Evolutionary conservation across 768 basidiomycete genomes (phyloP).

Genomic region (Boletus rubescentipes): DNA sequence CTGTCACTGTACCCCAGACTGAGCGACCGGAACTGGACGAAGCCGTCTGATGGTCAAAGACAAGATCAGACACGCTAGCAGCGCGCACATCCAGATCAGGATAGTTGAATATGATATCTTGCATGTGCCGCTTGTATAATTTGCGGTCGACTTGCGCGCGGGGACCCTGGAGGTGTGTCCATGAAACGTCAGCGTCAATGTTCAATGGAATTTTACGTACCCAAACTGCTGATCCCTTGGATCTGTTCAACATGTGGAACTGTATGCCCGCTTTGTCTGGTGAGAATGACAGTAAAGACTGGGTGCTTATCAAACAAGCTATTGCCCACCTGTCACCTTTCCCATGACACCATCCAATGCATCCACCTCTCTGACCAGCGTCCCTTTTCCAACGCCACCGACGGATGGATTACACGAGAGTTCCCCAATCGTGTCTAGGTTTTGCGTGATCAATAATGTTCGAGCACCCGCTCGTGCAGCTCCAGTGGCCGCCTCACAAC

Average conservation of each 20-base stretch:
- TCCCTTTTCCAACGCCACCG: conserved; percentile 91
- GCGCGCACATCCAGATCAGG: conserved; percentile 67
- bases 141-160: conserved; percentile 87
- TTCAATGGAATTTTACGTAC: conserved; percentile 41
- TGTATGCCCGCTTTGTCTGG: conserved; percentile 86
- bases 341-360: conserved; percentile 89
- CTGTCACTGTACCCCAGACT: conserved; percentile 54
- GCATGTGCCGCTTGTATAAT: conserved; percentile 83
- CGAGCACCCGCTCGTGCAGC: conserved; percentile 80
- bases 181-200: background rate
- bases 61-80: conserved; percentile 77
- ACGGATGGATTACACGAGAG: conserved; percentile 92
- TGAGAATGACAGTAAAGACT: background rate
- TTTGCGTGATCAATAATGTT: conserved; percentile 81
- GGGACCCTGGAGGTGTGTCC: conserved; percentile 58
- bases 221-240: conserved; percentile 89
- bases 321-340: conserved; percentile 63
- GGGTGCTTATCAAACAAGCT: background rate
- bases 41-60: conserved; percentile 51
- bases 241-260: conserved; percentile 81
- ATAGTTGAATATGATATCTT: conserved; percentile 61
- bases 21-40: conserved; percentile 21
- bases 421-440: conserved; percentile 74
- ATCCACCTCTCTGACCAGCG: conserved; percentile 87
- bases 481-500: conserved; percentile 88